A percentile compares a stretch with the other conserved stretches of the same genome.
These are phyloP conservation scores for Filobasidium floriforme DNA, from an alignment of 768 basidiomycete genomes.

Conservation along the genomic window DNA sequence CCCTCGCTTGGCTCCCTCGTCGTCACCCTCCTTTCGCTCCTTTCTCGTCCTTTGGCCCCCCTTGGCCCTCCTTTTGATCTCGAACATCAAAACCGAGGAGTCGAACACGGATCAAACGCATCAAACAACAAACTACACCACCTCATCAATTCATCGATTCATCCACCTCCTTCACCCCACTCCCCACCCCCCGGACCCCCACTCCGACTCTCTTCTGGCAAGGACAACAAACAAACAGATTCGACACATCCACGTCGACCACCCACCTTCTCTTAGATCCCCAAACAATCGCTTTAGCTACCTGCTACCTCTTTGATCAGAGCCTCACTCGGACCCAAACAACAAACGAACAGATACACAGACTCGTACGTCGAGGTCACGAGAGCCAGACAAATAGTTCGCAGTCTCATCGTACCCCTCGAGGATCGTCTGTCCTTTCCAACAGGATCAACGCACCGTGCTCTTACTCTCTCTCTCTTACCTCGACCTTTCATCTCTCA, in stretches of 20 bases:
- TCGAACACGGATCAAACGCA: no score
- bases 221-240: not conserved
- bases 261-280: not conserved
- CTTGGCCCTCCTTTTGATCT: no score
- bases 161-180: not conserved
- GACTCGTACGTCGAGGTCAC: not conserved
- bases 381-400: not conserved
- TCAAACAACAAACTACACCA: not conserved
- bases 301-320: not conserved
- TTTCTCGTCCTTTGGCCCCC: no score
- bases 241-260: not conserved
- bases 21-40: not conserved
- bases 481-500: not conserved
- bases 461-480: not conserved
- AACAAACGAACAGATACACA: not conserved
- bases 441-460: not conserved
- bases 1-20: not conserved
- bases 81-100: no score
- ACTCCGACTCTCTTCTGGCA: not conserved
- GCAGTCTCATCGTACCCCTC: not conserved
- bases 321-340: not conserved
- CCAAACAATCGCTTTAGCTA: not conserved
- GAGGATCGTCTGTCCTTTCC: not conserved
- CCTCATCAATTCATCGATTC: not conserved
- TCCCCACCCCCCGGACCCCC: no score